Evolutionary conservation across 495 filamentous ascomycete species (phyloP), one percentile per base, ranked within the genome.

Genomic region (Rhypophila decipiens): DNA sequence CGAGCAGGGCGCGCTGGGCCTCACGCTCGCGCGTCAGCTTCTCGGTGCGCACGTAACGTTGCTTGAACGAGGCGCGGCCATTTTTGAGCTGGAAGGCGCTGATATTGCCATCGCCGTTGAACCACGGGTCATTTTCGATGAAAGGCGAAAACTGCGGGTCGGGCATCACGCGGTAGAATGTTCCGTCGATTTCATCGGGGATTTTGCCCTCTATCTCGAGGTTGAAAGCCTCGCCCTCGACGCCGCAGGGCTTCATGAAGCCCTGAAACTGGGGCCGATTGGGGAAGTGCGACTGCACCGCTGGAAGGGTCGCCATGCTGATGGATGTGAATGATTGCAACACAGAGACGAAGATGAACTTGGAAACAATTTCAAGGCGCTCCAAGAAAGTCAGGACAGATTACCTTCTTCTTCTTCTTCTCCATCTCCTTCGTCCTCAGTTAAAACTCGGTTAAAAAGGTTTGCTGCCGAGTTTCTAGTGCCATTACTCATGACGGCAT

Each of bases 21-120:
- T 65, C 59, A 15, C 58, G 53, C 51, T 78, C 73, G 10, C 52
- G 55, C 1, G 58, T 38, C 34, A 69, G 73, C 42, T 68, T 67
- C 42, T 78, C 75, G 0, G 73, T 78, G 17, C 61, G 54, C 24
- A 76, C 73, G 49, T 74, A 76, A 17, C 64, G 58, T 43, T 72
- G 66, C 50, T 71, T 66, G 56, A 78, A 72, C 49, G 61, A 55
- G 22, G 66, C 68, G 19, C 53, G 60, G 1, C 75, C 75, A 33
- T 77, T 52, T 29, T 69, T 48, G 42, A 80, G 68, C 3, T 58
- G 49, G 42, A 80, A 74, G 7, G 75, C 77, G 22, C 63, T 67
- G 18, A 79, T 69, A 42, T 61, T 68, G 9, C 50, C 50, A 24
- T 53, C 51, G 39, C 51, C 51, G 34, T 55, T 51, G 43, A 55